Evolutionary conservation across 2,329 filamentous ascomycete genomes (phyloP), one percentile per base, ranked within the genome.

Genomic region (Sporothrix dimorphospora): DNA sequence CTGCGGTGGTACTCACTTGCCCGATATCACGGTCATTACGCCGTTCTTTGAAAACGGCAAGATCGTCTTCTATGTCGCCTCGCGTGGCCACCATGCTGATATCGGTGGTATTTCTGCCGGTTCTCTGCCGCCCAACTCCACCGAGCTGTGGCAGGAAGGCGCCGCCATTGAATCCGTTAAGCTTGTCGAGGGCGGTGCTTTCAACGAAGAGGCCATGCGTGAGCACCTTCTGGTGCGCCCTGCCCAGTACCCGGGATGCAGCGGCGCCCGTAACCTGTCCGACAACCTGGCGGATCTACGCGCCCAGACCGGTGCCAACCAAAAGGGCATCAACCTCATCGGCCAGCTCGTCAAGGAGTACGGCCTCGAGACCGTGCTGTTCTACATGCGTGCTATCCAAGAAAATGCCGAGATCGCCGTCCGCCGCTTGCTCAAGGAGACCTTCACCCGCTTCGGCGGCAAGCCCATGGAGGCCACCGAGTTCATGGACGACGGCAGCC

Each of bases 91-190:
- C 78, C 92, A 95, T 76, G 92, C 92, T 9, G 92, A 96, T 77
- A 94, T 96, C 74, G 93, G 93, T 8, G 93, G 93, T 9, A 94
- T 94, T 55, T 84, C 93, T 0, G 91, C 92, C 0, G 92, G 93
- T 0, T 92, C 90, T 0, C 95, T 96, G 93, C 93, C 93, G 1
- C 90, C 92, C 1, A 88, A 91, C 73, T 92, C 90, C 0, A 87
- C 87, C 16, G 86, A 88, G 73, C 83, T 91, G 3, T 90, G 83
- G 78, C 86, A 91, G 77, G 90, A 91, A 79, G 90, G 90, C 1
- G 88, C 89, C 0, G 84, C 87, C 1, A 90, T 91, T 76, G 87
- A 88, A 76, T 87, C 86, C 3, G 87, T 89, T 76, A 88, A 94
- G 81, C 84, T 97, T 1, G 92, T 96, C 1, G 90, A 88, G 8